Evolutionary conservation across 208 protist genomes (phyloP).

Genomic region (Entamoeba nuttalli): DNA sequence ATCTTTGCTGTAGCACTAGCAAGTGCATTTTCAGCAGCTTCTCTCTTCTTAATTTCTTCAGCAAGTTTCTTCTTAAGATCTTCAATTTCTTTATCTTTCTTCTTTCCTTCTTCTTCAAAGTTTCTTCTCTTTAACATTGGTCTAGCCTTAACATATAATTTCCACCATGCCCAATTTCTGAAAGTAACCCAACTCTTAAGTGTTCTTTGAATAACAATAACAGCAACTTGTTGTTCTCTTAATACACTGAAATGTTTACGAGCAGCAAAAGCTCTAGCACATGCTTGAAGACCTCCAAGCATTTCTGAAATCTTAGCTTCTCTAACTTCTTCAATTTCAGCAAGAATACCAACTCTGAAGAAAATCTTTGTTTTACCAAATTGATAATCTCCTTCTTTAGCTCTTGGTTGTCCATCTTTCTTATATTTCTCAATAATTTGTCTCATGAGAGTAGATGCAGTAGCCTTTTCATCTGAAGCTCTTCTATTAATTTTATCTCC

Average conservation of each 20-base stretch:
- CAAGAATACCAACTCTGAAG: slow-evolving; percentile 50
- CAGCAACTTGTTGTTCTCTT: slow-evolving; percentile 38
- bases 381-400: slow-evolving; percentile 37
- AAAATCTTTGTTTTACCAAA: slow-evolving; percentile 57
- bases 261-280: slow-evolving; percentile 38
- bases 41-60: slow-evolving; percentile 23
- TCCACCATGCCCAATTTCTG: slow-evolving; percentile 33
- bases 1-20: background rate
- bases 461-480: slow-evolving; percentile 26
- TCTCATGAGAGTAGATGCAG: slow-evolving; percentile 37
- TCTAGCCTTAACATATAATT: slow-evolving; percentile 45
- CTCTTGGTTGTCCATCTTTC: background rate
- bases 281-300: slow-evolving; percentile 46
- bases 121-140: slow-evolving; percentile 40
- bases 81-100: slow-evolving; percentile 33
- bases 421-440: slow-evolving; percentile 15
- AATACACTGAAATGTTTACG: slow-evolving; percentile 42
- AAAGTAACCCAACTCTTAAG: slow-evolving; percentile 24
- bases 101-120: slow-evolving; percentile 33
- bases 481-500: slow-evolving; percentile 27
- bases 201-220: slow-evolving; percentile 49
- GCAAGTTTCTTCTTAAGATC: slow-evolving; percentile 33
- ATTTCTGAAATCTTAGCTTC: slow-evolving; percentile 43
- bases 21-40: background rate
- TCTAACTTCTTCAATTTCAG: slow-evolving; percentile 51